A percentile compares a stretch with the other conserved stretches of the same genome.
phyloP scores from a whole-genome alignment of 2,329 filamentous ascomycete genomes.

The Neonectria ditissima region DNA sequence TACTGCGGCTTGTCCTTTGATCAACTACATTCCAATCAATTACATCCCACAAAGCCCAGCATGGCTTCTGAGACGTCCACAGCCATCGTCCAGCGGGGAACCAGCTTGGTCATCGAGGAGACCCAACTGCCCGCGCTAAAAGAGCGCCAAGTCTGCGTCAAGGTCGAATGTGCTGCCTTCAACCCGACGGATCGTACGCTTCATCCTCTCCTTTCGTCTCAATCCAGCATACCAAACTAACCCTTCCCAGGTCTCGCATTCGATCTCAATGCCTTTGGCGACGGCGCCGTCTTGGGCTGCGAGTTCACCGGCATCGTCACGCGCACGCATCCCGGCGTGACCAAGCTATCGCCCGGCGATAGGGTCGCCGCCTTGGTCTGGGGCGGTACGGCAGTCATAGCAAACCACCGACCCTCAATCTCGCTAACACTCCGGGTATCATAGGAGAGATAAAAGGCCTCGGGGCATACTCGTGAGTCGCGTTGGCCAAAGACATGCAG shows the following conservation, averaged over 20 bases:
- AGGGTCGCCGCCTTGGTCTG: constrained; percentile 41
- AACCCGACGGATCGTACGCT: constrained; percentile 43
- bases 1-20: neutral
- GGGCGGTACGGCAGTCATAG: constrained; percentile 37
- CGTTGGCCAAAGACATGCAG: rapidly evolving
- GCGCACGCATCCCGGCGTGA: constrained; percentile 41
- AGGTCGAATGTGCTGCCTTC: constrained; percentile 40
- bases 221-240: neutral
- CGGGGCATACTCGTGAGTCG: constrained; percentile 48
- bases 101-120: neutral
- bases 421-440: neutral
- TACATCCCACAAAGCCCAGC: neutral
- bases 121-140: constrained; percentile 11
- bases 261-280: constrained; percentile 52
- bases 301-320: constrained; percentile 53
- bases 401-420: neutral
- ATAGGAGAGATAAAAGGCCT: constrained; percentile 44
- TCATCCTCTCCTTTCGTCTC: neutral
- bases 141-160: constrained; percentile 39
- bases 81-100: constrained; percentile 26
- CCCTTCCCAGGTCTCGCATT: constrained; percentile 43
- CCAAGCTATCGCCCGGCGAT: constrained; percentile 28
- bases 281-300: constrained; percentile 50
- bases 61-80: constrained; percentile 20
- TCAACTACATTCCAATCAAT: neutral